These are phyloP conservation scores for grape (Vitis vinifera) DNA, from an alignment of 164 flowering plant genomes.

Conservation along the genomic window ASM3070453v1 NC_081810.1:7443001-7443500, in stretches of 20 bases:
- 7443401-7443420: constrained; percentile 24
- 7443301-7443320: constrained; percentile 34
- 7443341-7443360: constrained; percentile 17
- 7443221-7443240: constrained; percentile 60
- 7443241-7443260: constrained; percentile 40
- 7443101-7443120: constrained; percentile 55
- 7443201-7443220: constrained; percentile 55
- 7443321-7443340: constrained; percentile 48
- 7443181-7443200: constrained; percentile 47
- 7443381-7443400: constrained; percentile 34
- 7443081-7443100: constrained; percentile 56
- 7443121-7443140: constrained; percentile 59
- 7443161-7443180: constrained; percentile 38
- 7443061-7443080: constrained; percentile 56
- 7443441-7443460: constrained; percentile 16
- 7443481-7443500: constrained; percentile 15
- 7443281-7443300: constrained; percentile 50
- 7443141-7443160: constrained; percentile 47
- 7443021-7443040: constrained; percentile 39
- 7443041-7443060: constrained; percentile 32
- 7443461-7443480: constrained; percentile 24
- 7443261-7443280: constrained; percentile 47
- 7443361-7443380: constrained; percentile 25
- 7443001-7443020: constrained; percentile 41
- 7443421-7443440: constrained; percentile 11